phyloP scores from a whole-genome alignment of 208 protist genomes.

The Histomonas meleagridis region DNA sequence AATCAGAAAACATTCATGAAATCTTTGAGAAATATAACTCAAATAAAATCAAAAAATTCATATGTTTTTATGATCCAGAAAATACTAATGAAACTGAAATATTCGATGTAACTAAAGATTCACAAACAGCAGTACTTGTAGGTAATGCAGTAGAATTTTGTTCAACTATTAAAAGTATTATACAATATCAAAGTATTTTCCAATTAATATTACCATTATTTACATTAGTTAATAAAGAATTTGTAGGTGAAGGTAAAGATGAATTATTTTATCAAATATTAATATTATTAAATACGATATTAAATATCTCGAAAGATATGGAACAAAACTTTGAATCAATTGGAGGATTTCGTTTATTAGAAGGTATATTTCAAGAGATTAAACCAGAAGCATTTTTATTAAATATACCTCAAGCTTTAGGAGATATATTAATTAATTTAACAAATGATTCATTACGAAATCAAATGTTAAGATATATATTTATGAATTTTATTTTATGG shows the following conservation, averaged over 20 bases:
- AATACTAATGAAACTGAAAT: background rate
- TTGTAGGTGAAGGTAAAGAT: background rate
- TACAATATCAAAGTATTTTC: background rate
- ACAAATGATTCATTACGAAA: too few species aligned
- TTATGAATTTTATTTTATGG: background rate
- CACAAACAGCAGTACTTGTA: background rate
- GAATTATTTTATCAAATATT: background rate
- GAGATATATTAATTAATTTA: background rate
- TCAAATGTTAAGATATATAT: slow-evolving; percentile 23
- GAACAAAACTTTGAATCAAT: slow-evolving; percentile 5
- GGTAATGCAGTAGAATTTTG: background rate
- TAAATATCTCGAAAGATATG: background rate
- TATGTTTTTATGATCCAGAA: background rate
- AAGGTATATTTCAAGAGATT: background rate
- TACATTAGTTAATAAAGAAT: background rate
- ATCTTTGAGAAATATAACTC: background rate
- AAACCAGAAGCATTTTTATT: background rate
- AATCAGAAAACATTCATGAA: background rate
- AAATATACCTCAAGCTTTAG: background rate
- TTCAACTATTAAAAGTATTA: background rate
- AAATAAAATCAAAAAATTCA: background rate
- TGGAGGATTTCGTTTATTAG: background rate
- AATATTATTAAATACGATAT: background rate
- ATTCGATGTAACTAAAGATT: background rate
- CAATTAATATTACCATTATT: background rate